phyloP scores from a whole-genome alignment of 1,284 basidiomycete species.

The Caloboletus firmus region DNA sequence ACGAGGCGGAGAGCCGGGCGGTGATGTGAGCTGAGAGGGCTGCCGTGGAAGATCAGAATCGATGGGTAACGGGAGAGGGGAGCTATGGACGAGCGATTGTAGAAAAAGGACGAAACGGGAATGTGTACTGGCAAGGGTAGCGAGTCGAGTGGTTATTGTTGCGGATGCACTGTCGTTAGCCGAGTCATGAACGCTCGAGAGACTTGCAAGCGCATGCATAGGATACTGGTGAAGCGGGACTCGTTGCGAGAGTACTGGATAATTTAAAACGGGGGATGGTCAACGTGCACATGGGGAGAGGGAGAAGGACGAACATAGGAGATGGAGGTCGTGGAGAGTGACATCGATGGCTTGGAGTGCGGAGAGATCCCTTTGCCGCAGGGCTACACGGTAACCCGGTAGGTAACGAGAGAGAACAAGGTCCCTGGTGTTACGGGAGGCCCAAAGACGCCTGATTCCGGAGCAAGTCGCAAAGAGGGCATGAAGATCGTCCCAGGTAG shows the following conservation, averaged over 20 bases:
- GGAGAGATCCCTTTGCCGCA: conserved; percentile 42
- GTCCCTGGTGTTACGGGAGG: conserved; percentile 44
- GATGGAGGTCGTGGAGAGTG: conserved; percentile 55
- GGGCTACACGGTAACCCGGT: conserved; percentile 51
- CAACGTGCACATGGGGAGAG: conserved; percentile 6
- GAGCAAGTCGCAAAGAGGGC: conserved; percentile 52
- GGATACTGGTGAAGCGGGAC: conserved; percentile 60
- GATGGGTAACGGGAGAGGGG: conserved; percentile 41
- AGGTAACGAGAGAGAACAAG: conserved; percentile 59
- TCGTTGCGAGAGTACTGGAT: conserved; percentile 59
- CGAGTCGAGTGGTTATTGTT: conserved; percentile 41
- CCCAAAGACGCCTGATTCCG: conserved; percentile 47
- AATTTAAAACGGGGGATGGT: conserved; percentile 6
- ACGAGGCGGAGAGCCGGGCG: conserved; percentile 25
- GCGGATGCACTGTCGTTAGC: conserved; percentile 34
- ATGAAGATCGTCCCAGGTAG: conserved; percentile 56
- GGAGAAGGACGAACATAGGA: conserved; percentile 53
- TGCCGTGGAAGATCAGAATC: conserved; percentile 41
- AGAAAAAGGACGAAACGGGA: conserved; percentile 72
- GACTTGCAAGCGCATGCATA: conserved; percentile 53
- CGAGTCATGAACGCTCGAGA: conserved; percentile 41
- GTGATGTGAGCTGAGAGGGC: conserved; percentile 25
- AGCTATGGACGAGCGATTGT: conserved; percentile 67
- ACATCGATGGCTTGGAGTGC: conserved; percentile 49
- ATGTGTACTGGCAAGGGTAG: conserved; percentile 55